Conservation (phyloP, 164 flowering plant species). For the Chimonanthus praecox region DNA sequence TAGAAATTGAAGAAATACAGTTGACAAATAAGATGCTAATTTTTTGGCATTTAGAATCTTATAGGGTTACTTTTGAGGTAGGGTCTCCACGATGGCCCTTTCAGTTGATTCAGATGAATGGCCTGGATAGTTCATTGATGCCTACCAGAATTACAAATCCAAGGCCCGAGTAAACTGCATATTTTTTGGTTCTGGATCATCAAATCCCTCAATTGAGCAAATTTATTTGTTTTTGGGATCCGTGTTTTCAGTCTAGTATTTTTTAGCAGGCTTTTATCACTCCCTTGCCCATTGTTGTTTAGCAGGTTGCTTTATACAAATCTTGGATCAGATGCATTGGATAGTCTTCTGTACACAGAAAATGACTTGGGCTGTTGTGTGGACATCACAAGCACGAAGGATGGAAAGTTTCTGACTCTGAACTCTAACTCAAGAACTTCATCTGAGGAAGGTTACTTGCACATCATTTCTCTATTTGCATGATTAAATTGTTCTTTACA, state of each 20-base stretch:
- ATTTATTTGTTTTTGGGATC: too few relatives aligned
- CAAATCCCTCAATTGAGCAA: background rate
- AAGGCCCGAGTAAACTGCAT: background rate
- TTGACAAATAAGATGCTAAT: background rate
- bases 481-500: background rate
- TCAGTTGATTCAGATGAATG: background rate
- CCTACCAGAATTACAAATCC: background rate
- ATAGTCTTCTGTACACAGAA: slow-evolving; percentile 50
- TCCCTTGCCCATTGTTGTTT: slow-evolving; percentile 10
- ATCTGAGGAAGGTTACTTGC: slow-evolving; percentile 80
- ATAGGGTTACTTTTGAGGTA: background rate
- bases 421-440: slow-evolving; percentile 95
- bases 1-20: background rate
- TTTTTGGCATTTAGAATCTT: background rate
- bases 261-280: background rate
- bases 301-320: slow-evolving; percentile 61
- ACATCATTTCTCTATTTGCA: slow-evolving; percentile 7
- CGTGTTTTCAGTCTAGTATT: background rate
- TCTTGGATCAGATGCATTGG: slow-evolving; percentile 38
- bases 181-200: background rate
- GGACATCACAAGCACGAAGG: slow-evolving; percentile 90
- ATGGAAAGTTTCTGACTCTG: slow-evolving; percentile 86
- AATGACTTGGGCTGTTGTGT: slow-evolving; percentile 68
- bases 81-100: background rate
- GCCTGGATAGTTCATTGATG: background rate